Base-by-base conservation (phyloP, 768 basidiomycete species). In the Exsudoporus frostii region DNA sequence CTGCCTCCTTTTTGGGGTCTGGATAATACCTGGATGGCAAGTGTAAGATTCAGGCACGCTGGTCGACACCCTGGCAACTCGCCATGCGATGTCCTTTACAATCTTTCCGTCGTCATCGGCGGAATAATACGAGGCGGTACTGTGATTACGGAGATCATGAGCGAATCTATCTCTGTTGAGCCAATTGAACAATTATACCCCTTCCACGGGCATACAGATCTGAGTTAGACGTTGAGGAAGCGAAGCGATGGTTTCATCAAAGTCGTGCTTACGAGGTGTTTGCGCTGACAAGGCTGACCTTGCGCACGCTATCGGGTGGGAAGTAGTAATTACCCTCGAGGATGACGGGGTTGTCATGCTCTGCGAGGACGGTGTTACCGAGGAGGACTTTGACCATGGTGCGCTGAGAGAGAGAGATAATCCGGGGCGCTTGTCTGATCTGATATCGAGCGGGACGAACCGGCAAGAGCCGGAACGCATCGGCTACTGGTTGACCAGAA, bases 311-410 rank as follows among this genome's bases (percentile, higher is more conserved):
- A 2, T 72, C 65, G 0, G 83, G 82, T 5, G 89, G 86, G 65
- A 90, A 90, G 70, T 90, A 90, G 56, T 86, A 81, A 57, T 86
- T 89, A 13, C 78, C 79, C 59, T 89, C 86, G 42, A 90, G 76
- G 7, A 79, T 65, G 33, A 81, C 69, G 0, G 87, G 83, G 0
- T 73, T 67, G 56, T 74, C 68, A 7, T 78, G 80, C 49, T 87
- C 78, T 1, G 88, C 88, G 59, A 91, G 74, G 14, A 77, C 67
- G 13, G 67, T 67, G 24, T 75, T 78, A 60, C 82, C 71, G 53
- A 83, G 60, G 3, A 73, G 70, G 27, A 80, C 85, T 69, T 78
- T 81, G 75, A 86, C 65, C 65, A 63, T 70, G 55, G 13, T 30
- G 29, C n/a, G n/a, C n/a, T n/a, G 11, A 5, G 22, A 30, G 27